These are phyloP conservation scores for Ramularia collo-cygni DNA, from an alignment of 2,329 filamentous ascomycete species.

Conservation along the genomic window DNA sequence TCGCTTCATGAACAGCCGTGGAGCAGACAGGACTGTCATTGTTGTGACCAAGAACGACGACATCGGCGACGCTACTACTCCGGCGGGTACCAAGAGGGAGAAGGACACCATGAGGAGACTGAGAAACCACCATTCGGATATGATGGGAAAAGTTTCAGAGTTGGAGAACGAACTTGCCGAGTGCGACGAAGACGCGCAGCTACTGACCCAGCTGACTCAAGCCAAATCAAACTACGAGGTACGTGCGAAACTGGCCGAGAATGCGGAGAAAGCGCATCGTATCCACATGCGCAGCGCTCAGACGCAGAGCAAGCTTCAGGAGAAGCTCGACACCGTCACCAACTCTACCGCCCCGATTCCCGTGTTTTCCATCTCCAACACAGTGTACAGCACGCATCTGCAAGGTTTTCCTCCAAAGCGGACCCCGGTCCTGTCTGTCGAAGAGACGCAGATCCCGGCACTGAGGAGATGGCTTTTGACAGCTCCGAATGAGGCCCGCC, in stretches of 20 bases:
- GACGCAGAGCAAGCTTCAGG: background rate
- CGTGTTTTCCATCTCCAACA: conserved; percentile 12
- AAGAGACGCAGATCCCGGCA: conserved; percentile 12
- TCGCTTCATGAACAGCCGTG: background rate
- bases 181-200: too few relatives aligned
- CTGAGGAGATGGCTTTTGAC: conserved; percentile 4
- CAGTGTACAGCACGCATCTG: conserved; percentile 12
- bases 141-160: too few relatives aligned
- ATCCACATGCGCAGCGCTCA: conserved; percentile 2
- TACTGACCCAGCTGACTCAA: too few relatives aligned
- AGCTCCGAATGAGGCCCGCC: conserved; percentile 10
- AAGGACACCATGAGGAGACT: background rate
- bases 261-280: background rate
- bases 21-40: background rate
- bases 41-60: background rate
- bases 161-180: too few relatives aligned
- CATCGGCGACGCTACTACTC: background rate
- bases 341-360: background rate
- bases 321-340: background rate
- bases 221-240: conserved; percentile 1
- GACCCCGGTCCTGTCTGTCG: conserved; percentile 10
- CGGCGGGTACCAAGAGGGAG: background rate
- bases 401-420: conserved; percentile 5
- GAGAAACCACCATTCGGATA: too few relatives aligned
- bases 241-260: background rate